Percentiles rank a stretch among this genome's conserved stretches.
Conservation (phyloP, 2,329 filamentous ascomycete genomes). For the Beauveria asiatica region DNA sequence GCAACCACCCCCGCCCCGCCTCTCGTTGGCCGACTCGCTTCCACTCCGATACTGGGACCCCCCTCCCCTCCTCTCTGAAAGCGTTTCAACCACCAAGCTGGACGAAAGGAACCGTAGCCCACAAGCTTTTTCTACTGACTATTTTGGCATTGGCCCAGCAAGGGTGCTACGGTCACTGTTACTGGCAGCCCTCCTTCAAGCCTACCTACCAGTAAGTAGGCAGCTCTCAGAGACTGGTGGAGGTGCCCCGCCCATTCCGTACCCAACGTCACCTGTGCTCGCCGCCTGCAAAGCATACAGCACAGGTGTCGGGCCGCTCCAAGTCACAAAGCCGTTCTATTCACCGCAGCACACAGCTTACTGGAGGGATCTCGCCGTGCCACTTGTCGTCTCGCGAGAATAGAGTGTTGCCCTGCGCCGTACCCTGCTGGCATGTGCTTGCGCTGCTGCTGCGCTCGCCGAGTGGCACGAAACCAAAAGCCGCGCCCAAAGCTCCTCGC, state of each 20-base stretch:
- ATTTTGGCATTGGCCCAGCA: too few species aligned
- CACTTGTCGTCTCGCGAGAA: slow-evolving; percentile 4
- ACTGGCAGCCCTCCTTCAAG: not conserved
- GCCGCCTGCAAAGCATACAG: not conserved
- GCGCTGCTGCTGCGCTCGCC: not conserved
- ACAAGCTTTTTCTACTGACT: not conserved
- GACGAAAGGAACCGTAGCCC: not conserved
- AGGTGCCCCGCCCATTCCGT: slow-evolving; percentile 2
- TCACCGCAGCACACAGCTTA: not conserved
- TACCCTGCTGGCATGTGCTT: not conserved
- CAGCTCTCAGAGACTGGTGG: not conserved
- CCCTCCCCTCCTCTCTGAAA: not conserved
- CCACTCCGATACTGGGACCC: not conserved
- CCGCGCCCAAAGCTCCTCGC: not conserved
- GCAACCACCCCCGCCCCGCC: not conserved
- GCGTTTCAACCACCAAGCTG: not conserved
- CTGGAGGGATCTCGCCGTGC: not conserved
- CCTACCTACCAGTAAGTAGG: not conserved
- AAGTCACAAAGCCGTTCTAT: not conserved
- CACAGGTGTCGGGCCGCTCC: not conserved
- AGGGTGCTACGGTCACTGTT: not conserved
- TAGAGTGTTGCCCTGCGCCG: not conserved
- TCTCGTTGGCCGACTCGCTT: not conserved
- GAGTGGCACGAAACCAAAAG: slow-evolving; percentile 1
- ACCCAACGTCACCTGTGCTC: not conserved